phyloP scores from a whole-genome alignment of 805 yeast species.

The Yarrowia bubula region DNA sequence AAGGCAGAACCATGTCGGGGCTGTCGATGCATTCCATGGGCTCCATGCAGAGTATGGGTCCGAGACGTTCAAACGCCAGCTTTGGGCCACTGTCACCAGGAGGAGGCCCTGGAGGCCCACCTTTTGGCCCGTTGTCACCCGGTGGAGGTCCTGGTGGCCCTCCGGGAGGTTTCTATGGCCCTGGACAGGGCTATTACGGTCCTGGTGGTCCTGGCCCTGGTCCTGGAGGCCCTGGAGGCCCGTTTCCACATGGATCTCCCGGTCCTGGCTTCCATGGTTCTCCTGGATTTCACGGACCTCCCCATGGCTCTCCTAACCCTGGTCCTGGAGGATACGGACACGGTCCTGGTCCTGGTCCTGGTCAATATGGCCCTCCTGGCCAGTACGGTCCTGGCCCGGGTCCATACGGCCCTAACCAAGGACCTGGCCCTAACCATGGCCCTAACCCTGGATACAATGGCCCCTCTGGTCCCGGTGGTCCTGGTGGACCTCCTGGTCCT shows the following conservation, averaged over 20 bases:
- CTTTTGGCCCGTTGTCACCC: not conserved
- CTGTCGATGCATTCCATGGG: conserved; percentile 12
- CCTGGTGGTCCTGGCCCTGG: conserved; percentile 5
- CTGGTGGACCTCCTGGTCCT: not conserved
- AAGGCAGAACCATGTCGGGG: conserved; percentile 21
- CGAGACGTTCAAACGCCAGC: conserved; percentile 10
- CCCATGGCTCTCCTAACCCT: not conserved
- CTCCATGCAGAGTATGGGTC: conserved; percentile 1
- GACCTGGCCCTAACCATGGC: not conserved
- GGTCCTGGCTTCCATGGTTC: conserved; percentile 1
- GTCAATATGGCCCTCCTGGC: conserved; percentile 4
- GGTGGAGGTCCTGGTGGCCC: conserved; percentile 6
- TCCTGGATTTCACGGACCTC: not conserved
- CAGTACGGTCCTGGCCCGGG: conserved; percentile 12
- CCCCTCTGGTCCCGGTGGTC: not conserved
- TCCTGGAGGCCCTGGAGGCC: not conserved
- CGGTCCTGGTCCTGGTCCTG: conserved; percentile 27
- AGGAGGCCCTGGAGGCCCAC: conserved; percentile 5
- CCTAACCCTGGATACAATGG: not conserved
- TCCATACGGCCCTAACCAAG: not conserved
- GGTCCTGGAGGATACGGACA: not conserved
- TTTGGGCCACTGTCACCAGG: conserved; percentile 9
- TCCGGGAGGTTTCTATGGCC: not conserved
- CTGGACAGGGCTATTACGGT: not conserved
- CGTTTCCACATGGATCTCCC: not conserved